Evolutionary conservation across 441 rosid genomes (phyloP).

Genomic region (Jatropha podagrica): DNA sequence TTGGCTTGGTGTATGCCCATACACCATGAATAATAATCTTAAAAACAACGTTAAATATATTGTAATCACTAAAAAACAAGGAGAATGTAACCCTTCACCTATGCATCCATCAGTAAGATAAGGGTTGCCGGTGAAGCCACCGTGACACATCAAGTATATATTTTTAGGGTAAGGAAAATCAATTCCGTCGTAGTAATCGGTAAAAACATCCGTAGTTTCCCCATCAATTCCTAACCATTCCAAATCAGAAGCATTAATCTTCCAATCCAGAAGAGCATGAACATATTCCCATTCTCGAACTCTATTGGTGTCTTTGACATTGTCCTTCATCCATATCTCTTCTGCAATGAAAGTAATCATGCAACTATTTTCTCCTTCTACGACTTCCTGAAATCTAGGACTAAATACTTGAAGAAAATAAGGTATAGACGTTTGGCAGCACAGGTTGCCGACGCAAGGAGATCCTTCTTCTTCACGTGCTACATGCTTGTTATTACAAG

Average conservation of each 20-base stretch:
- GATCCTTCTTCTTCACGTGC: neutral
- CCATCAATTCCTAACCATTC: neutral
- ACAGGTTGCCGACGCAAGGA: neutral
- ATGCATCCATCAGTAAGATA: constrained; percentile 1
- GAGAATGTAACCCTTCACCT: neutral
- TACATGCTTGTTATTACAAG: neutral
- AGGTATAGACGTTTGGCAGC: constrained; percentile 1
- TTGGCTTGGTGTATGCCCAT: too few relatives aligned
- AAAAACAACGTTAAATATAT: too few relatives aligned
- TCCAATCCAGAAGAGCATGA: neutral
- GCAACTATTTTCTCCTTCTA: neutral
- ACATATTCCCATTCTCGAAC: neutral
- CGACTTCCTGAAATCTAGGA: neutral
- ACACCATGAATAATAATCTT: too few relatives aligned
- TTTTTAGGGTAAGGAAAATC: neutral
- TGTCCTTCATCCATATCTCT: neutral
- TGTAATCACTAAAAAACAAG: too few relatives aligned
- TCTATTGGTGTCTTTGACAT: neutral
- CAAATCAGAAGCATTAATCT: neutral
- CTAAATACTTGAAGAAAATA: constrained; percentile 7
- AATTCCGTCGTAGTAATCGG: neutral
- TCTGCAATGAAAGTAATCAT: neutral
- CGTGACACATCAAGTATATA: neutral
- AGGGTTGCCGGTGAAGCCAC: constrained; percentile 2
- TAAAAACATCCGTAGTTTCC: neutral